Evolutionary conservation across 2,329 filamentous ascomycete genomes (phyloP), one percentile per base, ranked within the genome.

Genomic region (Blumeriella jaapii): DNA sequence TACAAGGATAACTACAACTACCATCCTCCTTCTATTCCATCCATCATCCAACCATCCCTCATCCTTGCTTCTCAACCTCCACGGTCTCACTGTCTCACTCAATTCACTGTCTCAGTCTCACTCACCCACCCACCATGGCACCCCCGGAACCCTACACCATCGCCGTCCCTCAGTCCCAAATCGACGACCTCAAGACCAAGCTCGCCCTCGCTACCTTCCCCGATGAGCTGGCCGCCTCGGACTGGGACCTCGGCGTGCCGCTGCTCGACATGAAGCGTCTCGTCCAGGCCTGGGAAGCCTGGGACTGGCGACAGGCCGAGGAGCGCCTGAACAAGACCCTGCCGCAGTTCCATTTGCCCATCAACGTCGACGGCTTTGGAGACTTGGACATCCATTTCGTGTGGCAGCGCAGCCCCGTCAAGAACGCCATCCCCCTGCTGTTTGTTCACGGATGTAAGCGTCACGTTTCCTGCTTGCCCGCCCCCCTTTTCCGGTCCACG

Each of bases 361-460:
- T 82, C 6, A 45, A 60, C 0, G 64, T 79, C 0, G 63, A 72
- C 8, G 73, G 69, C 0, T 80, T 77, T 46, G 74, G 64, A 2
- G 59, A 64, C 0, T 51, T 81, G 31, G 62, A 74, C 20, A 60
- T 82, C 3, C 78, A 83, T 56, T 80, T 77, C 51, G 54, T 82
- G 2, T 71, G 77, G 53, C 63, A 74, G 46, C 64, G 54, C 34
- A 71, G 64, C 42, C 47, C 59, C 3, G 60, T 60, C 9, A 52
- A 63, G 13, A 59, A 61, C 33, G 71, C 73, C 0, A 67, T 78
- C 29, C 74, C 74, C 0, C 50, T 78, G 28, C 54, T 78, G 2
- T 77, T 78, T 53, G 59, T 67, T 10, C 74, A 78, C 52, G 72
- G 73, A 11, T 78, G 70, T 62, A 44, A 37, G 51, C n/a, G 22